phyloP scores from a whole-genome alignment of 2,329 filamentous ascomycete genomes.

The Fusarium vanettenii region DNA sequence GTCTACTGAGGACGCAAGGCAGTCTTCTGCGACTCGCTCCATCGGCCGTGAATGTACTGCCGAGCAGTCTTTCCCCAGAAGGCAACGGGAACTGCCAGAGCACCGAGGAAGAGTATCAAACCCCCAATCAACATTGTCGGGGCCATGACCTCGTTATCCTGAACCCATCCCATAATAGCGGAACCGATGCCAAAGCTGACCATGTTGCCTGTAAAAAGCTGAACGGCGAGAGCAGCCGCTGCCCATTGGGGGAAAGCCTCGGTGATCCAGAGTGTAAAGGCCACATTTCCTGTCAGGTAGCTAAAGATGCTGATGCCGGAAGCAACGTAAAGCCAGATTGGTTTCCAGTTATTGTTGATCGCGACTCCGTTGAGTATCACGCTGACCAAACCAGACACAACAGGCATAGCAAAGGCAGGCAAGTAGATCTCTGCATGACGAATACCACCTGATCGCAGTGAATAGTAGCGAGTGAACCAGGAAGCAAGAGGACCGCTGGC shows the following conservation, averaged over 20 bases:
- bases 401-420: conserved; percentile 6
- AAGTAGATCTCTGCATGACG: conserved; percentile 32
- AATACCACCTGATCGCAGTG: conserved; percentile 16
- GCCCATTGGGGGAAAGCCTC: conserved; percentile 34
- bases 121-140: conserved; percentile 20
- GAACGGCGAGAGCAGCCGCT: conserved; percentile 18
- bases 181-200: conserved; percentile 23
- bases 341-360: conserved; percentile 6
- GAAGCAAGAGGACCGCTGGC: conserved; percentile 13
- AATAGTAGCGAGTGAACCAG: conserved; percentile 23
- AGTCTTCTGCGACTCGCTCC: conserved; percentile 31
- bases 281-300: conserved; percentile 26
- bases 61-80: conserved; percentile 33
- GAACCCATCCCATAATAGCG: conserved; percentile 7
- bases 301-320: conserved; percentile 25
- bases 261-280: conserved; percentile 33
- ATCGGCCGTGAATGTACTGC: conserved; percentile 35
- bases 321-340: conserved; percentile 9
- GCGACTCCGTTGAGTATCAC: conserved; percentile 22
- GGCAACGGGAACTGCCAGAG: conserved; percentile 27
- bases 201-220: conserved; percentile 23
- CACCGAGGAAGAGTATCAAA: conserved; percentile 11
- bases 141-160: not conserved
- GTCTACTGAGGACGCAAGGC: conserved; percentile 30
- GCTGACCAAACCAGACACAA: not conserved